Evolutionary conservation across 176 grass and related monocot species (phyloP), one percentile per base, ranked within the genome.

Genomic region (Cenchrus fungigraminus): DNA sequence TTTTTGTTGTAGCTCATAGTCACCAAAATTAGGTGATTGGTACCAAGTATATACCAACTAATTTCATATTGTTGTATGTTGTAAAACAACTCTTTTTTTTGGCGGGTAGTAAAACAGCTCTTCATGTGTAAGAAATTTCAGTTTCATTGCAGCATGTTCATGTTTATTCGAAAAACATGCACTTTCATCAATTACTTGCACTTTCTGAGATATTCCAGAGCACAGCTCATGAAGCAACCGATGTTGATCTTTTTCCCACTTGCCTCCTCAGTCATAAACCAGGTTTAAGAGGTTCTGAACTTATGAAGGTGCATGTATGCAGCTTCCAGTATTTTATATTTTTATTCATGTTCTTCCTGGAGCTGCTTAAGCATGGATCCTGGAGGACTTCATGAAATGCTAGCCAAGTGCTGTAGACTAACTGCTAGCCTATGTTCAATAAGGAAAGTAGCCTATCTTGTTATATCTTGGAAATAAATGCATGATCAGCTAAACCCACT

Each of bases 41-140:
- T 89, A 57, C 17, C 50, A 89, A 79, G 76, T 73, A 79, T 79
- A 50, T 87, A 73, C 67, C 79, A 83, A 83, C 84, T 51, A 79
- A 74, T 28, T 90, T 75, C 66, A 68, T 44, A 79, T 90, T 68
- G 66, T 53, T 53, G 68, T 83, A 87, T 90, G 59, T 10, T 83
- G 83, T 79, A 87, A 79, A 74, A 84, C 58, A 74, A 40, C 52
- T 34, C 34, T 34, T 34, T 34, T 34, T 34, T 34, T 34, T 34
- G 34, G 34, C 34, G 34, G 34, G 34, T 34, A 34, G 34, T 34
- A 34, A 34, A 74, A 84, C 59, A 75, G 50, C 43, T 73, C 29
- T 40, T 56, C 60, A 20, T 68, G 60, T 79, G 79, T 60, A 44
- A 82, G 73, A 78, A 63, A 84, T 57, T 56, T 37, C 20, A 74